A percentile compares a stretch with the other conserved stretches of the same genome.
These are phyloP conservation scores for Fusarium robinianum DNA, from an alignment of 2,329 filamentous ascomycete genomes.

Conservation along the genomic window DNA sequence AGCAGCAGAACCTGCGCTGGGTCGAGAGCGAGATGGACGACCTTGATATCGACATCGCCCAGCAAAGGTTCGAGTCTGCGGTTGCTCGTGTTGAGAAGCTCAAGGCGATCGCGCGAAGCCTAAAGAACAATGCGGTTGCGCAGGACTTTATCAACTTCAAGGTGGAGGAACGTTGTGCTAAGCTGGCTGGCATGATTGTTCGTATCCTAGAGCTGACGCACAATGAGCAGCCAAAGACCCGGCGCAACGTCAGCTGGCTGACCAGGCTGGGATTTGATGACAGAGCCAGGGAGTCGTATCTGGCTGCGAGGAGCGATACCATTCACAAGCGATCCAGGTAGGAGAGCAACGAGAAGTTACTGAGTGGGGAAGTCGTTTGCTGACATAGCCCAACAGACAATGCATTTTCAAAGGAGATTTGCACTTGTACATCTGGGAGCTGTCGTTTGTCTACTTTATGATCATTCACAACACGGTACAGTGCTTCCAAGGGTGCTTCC, in stretches of 20 bases:
- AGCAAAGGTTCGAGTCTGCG: constrained; percentile 85
- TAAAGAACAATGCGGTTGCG: constrained; percentile 84
- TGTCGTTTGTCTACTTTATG: constrained; percentile 95
- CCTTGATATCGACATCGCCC: constrained; percentile 91
- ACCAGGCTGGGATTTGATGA: constrained; percentile 88
- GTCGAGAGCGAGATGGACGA: constrained; percentile 95
- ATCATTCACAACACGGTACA: constrained; percentile 91
- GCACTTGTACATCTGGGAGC: constrained; percentile 89
- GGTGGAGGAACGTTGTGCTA: constrained; percentile 80
- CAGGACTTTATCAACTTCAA: constrained; percentile 93
- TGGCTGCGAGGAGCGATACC: constrained; percentile 75
- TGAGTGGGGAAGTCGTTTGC: background rate
- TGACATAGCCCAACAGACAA: constrained; percentile 61
- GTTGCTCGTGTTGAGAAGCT: constrained; percentile 85
- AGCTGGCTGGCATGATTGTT: constrained; percentile 75
- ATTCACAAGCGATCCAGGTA: constrained; percentile 84
- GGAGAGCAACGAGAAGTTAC: constrained; percentile 1
- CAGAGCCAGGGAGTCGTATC: constrained; percentile 82
- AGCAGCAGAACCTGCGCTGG: constrained; percentile 94
- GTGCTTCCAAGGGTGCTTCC: constrained; percentile 87
- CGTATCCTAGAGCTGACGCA: constrained; percentile 79
- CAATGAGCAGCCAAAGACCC: constrained; percentile 75
- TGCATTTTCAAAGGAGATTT: constrained; percentile 95
- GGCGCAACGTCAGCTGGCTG: constrained; percentile 81
- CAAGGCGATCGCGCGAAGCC: constrained; percentile 73